A percentile compares a stretch with the other conserved stretches of the same genome.
phyloP scores from a whole-genome alignment of 2,329 filamentous ascomycete species.

The Curvularia lunata region DNA sequence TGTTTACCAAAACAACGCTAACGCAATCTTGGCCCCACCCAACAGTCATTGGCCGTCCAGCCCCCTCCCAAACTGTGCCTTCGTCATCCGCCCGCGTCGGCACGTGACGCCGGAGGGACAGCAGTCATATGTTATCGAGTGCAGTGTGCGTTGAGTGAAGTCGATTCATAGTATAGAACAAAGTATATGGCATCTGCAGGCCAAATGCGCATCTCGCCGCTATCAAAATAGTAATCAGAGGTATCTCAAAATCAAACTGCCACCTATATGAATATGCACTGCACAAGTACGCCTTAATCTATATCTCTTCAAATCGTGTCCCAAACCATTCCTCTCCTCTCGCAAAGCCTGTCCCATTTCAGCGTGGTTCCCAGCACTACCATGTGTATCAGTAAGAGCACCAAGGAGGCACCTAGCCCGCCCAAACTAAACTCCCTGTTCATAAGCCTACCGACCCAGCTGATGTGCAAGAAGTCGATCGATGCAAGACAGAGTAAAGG shows the following conservation, averaged over 20 bases:
- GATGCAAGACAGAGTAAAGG: slow-evolving; percentile 73
- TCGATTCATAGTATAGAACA: background rate
- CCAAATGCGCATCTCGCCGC: background rate
- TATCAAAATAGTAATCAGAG: slow-evolving; percentile 5
- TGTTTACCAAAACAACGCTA: slow-evolving; percentile 31
- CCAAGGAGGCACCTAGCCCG: slow-evolving; percentile 49
- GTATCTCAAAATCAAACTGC: slow-evolving; percentile 15
- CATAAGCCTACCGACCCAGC: slow-evolving; percentile 20
- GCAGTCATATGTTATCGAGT: background rate
- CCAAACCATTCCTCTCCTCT: slow-evolving; percentile 34
- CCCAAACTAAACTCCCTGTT: slow-evolving; percentile 34
- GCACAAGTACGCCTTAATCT: background rate
- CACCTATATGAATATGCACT: background rate
- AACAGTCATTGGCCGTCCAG: slow-evolving; percentile 12
- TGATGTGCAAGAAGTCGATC: slow-evolving; percentile 61
- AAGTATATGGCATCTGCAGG: background rate
- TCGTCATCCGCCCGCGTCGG: slow-evolving; percentile 1
- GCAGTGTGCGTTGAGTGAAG: background rate
- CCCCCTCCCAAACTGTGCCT: background rate
- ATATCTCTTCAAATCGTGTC: slow-evolving; percentile 13
- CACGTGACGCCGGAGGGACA: background rate
- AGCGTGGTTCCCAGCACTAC: slow-evolving; percentile 50
- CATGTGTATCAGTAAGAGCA: slow-evolving; percentile 57
- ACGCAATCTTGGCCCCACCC: slow-evolving; percentile 21
- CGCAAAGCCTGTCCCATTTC: slow-evolving; percentile 41